Evolutionary conservation across 2,329 filamentous ascomycete species (phyloP).

Genomic region (Colletotrichum viniferum): DNA sequence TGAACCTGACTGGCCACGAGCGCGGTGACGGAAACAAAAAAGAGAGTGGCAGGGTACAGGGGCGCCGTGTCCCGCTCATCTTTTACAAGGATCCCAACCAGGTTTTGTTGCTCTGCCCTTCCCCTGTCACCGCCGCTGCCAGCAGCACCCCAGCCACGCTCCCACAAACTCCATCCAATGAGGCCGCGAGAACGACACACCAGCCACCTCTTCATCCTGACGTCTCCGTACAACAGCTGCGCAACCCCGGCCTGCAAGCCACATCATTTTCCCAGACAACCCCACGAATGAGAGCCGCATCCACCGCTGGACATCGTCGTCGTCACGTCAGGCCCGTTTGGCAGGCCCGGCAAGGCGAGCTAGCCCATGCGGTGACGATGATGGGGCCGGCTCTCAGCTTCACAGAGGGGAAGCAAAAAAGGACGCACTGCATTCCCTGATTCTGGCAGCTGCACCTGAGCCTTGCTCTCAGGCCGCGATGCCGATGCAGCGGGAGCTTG

Average conservation of each 20-base stretch:
- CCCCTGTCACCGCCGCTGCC: not conserved
- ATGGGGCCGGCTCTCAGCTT: not conserved
- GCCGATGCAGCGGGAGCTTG: not conserved
- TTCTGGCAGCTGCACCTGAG: not conserved
- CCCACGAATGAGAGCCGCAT: not conserved
- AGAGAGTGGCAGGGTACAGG: constrained; percentile 9
- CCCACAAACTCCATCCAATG: not conserved
- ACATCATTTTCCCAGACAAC: not conserved
- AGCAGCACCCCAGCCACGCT: not conserved
- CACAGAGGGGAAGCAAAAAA: not conserved
- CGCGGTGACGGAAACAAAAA: not conserved
- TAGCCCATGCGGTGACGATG: not conserved
- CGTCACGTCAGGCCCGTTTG: not conserved
- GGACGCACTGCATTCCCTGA: not conserved
- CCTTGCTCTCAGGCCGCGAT: constrained; percentile 2
- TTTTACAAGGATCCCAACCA: not conserved
- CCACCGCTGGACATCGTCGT: not conserved
- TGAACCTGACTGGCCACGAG: not conserved
- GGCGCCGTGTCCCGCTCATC: not conserved
- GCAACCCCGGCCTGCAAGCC: not conserved
- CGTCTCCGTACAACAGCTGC: not conserved
- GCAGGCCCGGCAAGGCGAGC: not conserved
- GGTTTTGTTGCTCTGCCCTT: not conserved
- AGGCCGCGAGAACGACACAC: not conserved
- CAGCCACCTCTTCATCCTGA: not conserved